Percentiles rank a stretch among this genome's conserved stretches.
Conservation (phyloP, 139 green algal species). For the Eudorina sp. region DNA sequence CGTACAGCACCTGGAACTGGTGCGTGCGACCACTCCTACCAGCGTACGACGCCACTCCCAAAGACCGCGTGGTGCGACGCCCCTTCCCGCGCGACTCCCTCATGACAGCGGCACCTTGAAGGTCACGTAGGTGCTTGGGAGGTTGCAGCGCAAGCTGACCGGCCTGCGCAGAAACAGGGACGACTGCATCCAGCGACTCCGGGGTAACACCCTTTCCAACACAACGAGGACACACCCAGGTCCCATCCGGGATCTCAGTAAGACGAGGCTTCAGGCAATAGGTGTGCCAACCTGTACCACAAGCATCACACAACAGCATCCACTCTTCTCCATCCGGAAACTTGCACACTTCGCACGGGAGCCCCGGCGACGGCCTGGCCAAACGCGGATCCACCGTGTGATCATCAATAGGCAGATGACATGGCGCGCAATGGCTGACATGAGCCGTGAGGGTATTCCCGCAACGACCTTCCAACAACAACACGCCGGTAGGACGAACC, state of each 20-base stretch:
- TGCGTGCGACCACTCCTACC: neutral
- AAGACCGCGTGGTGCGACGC: neutral
- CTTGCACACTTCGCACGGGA: no score
- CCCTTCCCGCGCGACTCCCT: neutral
- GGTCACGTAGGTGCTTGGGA: neutral
- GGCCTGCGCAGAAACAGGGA: no score
- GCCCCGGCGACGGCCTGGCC: no score
- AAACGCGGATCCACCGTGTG: neutral
- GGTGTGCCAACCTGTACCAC: no score
- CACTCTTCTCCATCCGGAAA: no score
- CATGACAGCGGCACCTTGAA: neutral
- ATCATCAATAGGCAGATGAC: constrained; percentile 30
- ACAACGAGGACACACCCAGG: no score
- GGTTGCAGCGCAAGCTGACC: neutral
- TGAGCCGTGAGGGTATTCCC: constrained; percentile 21
- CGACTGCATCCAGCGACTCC: no score
- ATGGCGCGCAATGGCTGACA: constrained; percentile 18
- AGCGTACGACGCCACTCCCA: constrained; percentile 7
- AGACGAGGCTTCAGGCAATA: no score
- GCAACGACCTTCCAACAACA: constrained; percentile 35
- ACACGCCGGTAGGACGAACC: neutral
- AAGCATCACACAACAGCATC: no score
- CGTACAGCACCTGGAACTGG: neutral
- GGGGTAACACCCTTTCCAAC: no score
- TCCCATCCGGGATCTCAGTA: no score